phyloP scores from a whole-genome alignment of 176 grass and related monocot genomes.

The Rhynchospora tenuis region DNA sequence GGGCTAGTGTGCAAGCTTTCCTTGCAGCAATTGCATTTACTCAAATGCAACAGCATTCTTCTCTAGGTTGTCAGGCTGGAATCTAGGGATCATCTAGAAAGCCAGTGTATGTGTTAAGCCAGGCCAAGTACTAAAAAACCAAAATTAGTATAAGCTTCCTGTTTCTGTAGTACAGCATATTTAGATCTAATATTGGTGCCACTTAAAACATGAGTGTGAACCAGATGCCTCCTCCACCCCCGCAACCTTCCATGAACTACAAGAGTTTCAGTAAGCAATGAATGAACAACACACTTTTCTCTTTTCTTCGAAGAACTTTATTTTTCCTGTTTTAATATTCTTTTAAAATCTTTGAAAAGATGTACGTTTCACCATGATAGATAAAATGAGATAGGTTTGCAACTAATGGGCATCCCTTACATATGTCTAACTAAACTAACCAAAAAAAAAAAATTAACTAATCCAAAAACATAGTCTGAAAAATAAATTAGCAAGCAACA shows the following conservation, averaged over 20 bases:
- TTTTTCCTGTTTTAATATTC: no score
- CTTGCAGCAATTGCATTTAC: constrained; percentile 37
- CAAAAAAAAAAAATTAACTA: background rate
- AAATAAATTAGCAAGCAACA: background rate
- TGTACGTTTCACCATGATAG: no score
- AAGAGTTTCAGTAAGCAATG: no score
- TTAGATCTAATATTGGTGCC: background rate
- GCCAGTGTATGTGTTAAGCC: background rate
- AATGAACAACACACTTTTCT: no score
- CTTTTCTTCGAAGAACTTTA: no score
- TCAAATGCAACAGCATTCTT: constrained; percentile 46
- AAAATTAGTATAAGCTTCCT: background rate
- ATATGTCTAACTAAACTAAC: background rate
- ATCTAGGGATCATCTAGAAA: constrained; percentile 40
- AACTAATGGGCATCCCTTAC: background rate
- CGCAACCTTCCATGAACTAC: background rate
- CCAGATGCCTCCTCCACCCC: background rate
- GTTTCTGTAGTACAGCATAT: background rate
- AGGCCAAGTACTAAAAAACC: background rate
- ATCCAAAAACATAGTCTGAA: background rate
- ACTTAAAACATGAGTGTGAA: background rate
- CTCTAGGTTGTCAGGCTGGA: constrained; percentile 44
- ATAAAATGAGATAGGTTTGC: background rate
- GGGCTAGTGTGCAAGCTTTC: constrained; percentile 49
- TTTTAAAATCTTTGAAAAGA: no score